phyloP scores from a whole-genome alignment of 768 basidiomycete genomes.

The Podaxis mareebaensis region DNA sequence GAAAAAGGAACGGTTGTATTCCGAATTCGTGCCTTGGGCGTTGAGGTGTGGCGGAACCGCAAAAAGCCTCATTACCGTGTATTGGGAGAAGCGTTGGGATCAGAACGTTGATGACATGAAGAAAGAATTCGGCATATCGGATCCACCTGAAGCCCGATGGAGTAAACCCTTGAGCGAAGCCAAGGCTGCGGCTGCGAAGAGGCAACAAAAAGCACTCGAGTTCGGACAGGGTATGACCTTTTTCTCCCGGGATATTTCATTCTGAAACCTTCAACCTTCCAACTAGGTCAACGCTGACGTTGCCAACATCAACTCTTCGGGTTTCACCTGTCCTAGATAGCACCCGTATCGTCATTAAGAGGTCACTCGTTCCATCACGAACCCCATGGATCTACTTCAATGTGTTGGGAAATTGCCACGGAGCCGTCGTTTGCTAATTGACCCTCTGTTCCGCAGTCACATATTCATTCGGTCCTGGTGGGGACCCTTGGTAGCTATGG shows the following conservation, averaged over 20 bases:
- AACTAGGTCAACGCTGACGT: constrained; percentile 3
- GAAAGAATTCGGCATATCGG: constrained; percentile 81
- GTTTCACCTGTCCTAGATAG: constrained; percentile 6
- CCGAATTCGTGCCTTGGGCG: constrained; percentile 93
- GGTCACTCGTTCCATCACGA: neutral
- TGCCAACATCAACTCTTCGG: neutral
- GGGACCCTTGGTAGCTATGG: neutral
- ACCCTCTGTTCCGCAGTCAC: neutral
- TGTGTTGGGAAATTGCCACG: neutral
- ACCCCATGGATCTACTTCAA: neutral
- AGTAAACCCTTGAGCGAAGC: constrained; percentile 66
- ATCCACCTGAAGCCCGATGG: constrained; percentile 76
- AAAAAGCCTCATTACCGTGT: constrained; percentile 80
- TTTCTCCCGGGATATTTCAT: neutral
- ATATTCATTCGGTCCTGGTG: constrained; percentile 10
- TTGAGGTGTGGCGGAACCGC: constrained; percentile 77
- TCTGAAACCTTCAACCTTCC: neutral
- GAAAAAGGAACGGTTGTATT: constrained; percentile 59
- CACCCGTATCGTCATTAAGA: neutral
- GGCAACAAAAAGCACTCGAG: constrained; percentile 17
- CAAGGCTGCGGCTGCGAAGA: constrained; percentile 46
- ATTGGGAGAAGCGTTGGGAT: constrained; percentile 96
- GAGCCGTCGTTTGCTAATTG: neutral
- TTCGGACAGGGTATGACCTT: constrained; percentile 2
- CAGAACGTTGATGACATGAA: constrained; percentile 82